phyloP scores from a whole-genome alignment of 2,329 filamentous ascomycete genomes.

The Aspergillus unguis region DNA sequence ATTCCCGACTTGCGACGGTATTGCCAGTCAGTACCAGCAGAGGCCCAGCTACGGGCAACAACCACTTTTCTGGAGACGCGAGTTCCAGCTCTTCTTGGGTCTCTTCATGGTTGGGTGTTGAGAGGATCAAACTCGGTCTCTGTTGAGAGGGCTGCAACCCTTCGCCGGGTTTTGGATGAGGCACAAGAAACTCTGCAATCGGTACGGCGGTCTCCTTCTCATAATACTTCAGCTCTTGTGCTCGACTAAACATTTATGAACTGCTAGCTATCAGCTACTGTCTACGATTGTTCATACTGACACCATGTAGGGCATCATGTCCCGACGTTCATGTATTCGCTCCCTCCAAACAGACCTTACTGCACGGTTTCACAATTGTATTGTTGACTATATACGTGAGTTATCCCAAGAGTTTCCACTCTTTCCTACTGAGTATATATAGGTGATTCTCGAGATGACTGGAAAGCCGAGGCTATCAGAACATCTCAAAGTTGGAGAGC shows the following conservation, averaged over 20 bases:
- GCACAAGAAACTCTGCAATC: constrained; percentile 6
- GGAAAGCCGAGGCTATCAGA: constrained; percentile 10
- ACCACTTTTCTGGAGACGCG: constrained; percentile 12
- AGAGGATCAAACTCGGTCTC: constrained; percentile 14
- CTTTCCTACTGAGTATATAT: background rate
- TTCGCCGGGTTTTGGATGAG: constrained; percentile 12
- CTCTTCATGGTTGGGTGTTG: constrained; percentile 17
- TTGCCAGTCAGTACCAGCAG: constrained; percentile 21
- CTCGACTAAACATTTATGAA: too few species aligned
- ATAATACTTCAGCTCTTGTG: too few species aligned
- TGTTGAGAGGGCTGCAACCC: constrained; percentile 12
- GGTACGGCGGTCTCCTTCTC: constrained; percentile 4
- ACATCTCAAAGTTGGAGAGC: constrained; percentile 10
- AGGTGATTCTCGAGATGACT: constrained; percentile 5
- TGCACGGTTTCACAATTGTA: background rate
- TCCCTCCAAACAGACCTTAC: background rate
- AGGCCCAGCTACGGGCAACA: constrained; percentile 15
- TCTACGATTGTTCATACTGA: constrained; percentile 1
- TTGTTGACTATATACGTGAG: constrained; percentile 10
- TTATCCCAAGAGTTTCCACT: background rate
- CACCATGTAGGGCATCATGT: constrained; percentile 1
- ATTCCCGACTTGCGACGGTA: constrained; percentile 20
- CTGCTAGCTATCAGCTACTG: background rate
- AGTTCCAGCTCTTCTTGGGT: constrained; percentile 18
- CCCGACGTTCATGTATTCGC: background rate